phyloP scores from a whole-genome alignment of 257 asterid species.

The Nicotiana noctiflora region DNA sequence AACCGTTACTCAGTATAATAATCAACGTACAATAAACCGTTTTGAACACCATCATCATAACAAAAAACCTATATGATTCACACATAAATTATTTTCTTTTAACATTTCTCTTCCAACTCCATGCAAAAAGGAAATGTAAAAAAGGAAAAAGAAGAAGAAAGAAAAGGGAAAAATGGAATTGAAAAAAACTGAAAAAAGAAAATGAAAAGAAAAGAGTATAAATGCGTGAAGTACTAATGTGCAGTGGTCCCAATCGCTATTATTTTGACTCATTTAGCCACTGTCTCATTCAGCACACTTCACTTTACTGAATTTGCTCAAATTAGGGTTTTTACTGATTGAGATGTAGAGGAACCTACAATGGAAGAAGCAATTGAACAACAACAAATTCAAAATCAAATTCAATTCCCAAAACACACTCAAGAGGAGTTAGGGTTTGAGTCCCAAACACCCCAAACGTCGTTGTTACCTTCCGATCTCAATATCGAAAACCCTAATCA shows the following conservation, averaged over 20 bases:
- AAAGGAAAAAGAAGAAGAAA: neutral
- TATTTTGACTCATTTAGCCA: neutral
- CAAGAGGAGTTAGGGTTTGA: neutral
- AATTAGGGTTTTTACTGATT: constrained; percentile 12
- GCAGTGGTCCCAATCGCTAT: neutral
- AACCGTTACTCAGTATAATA: no score
- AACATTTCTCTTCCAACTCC: neutral
- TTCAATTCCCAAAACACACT: neutral
- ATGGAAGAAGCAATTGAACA: constrained; percentile 8
- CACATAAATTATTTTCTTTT: neutral
- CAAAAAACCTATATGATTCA: neutral
- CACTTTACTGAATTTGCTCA: neutral
- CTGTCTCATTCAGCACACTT: neutral
- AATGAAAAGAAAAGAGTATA: neutral
- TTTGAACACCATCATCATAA: no score
- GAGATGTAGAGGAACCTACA: neutral
- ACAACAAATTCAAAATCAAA: neutral
- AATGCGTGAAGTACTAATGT: neutral
- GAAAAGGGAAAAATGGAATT: neutral
- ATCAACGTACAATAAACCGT: no score
- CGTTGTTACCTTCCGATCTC: constrained; percentile 1
- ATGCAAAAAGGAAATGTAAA: neutral
- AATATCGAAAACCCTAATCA: constrained; percentile 7
- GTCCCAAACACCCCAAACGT: neutral
- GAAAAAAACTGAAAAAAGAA: neutral